Percentiles rank a stretch among this genome's conserved stretches.
phyloP scores from a whole-genome alignment of 331 rosid genomes.

The Acacia concinna region DNA sequence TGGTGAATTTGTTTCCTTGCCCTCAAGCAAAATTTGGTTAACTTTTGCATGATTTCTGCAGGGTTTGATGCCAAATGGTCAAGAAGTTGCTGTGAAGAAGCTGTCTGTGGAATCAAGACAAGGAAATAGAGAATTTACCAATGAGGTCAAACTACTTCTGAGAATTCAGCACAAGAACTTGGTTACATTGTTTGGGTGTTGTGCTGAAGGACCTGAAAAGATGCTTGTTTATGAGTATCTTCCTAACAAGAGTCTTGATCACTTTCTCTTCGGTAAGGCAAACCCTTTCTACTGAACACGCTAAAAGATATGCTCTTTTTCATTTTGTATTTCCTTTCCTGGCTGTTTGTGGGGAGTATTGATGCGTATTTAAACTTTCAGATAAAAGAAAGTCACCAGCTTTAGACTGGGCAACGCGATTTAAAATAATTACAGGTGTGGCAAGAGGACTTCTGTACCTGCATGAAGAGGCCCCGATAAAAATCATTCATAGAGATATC shows the following conservation, averaged over 20 bases:
- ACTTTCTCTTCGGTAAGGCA: constrained; percentile 51
- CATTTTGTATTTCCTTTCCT: not conserved
- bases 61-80: constrained; percentile 74
- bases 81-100: constrained; percentile 66
- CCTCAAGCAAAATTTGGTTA: not conserved
- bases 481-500: constrained; percentile 70
- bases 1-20: not conserved
- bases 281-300: not conserved
- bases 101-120: constrained; percentile 60
- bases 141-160: constrained; percentile 66
- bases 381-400: constrained; percentile 50
- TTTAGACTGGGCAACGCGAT: constrained; percentile 60
- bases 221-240: constrained; percentile 75
- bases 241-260: constrained; percentile 68
- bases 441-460: constrained; percentile 66
- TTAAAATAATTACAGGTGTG: constrained; percentile 46
- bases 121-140: constrained; percentile 65
- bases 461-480: constrained; percentile 67
- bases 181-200: constrained; percentile 60
- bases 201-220: constrained; percentile 72
- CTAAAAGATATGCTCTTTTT: not conserved
- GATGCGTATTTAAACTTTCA: constrained; percentile 27
- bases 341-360: not conserved
- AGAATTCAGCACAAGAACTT: constrained; percentile 64
- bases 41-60: constrained; percentile 9